Base-by-base conservation (phyloP, 208 protist species). In the Blastocrithidia nonstop region DNA sequence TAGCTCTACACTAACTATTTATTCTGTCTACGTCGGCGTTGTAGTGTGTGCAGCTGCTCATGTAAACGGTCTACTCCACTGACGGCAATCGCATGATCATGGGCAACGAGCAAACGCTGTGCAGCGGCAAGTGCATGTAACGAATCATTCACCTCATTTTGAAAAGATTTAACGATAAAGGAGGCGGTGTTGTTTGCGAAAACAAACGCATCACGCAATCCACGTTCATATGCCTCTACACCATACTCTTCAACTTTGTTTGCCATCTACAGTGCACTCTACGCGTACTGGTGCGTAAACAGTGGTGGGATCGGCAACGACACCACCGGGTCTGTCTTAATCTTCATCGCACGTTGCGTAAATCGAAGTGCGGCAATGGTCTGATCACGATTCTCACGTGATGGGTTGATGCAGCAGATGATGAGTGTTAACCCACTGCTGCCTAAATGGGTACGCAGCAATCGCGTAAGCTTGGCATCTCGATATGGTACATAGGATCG, bases 291-390 rank as follows among this genome's bases (percentile, higher is more conserved):
- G 48, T 90, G 81, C 6, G 67, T 69, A 40, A 90, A 86, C 20
- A 90, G 65, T 3, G 81, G 81, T 0, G 81, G 76, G 56, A 87
- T 69, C 26, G 64, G 64, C 7, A 90, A 58, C 16, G 87, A 44
- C 37, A 88, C 75, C n/a, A 88, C 72, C 1, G 85, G 85, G 54
- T 94, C 81, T 33, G 78, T 86, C 50, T 82, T 84, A 24, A 94
- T 86, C 53, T 84, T 83, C 73, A 84, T 87, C 19, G 80, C 81
- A 2, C 79, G 70, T 57, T 90, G 80, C 6, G 85, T 87, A 50
- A 91, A 94, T 40, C 78, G 78, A 8, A 94, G 57, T 8, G 78
- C 68, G 4, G 77, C 47, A 15, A 84, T 64, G n/a, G 81, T 90
- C 49, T 93, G 84, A 15, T 93, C 84, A 38, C 81, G 76, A 52